Base-by-base conservation (phyloP, 331 rosid species). In the Rhamnella rubrinervis region DNA sequence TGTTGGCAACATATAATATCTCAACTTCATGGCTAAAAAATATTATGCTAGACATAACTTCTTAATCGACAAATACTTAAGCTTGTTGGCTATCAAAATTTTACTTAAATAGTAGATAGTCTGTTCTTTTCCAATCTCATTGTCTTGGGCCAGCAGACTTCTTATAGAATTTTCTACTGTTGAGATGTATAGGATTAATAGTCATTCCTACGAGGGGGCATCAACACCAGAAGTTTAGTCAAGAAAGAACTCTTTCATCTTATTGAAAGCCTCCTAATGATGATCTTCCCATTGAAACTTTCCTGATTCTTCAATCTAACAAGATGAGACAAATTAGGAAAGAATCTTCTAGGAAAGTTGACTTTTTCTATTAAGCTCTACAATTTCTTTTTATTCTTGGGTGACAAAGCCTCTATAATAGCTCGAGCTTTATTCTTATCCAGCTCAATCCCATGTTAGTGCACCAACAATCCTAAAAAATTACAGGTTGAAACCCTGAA, bases 51-150 rank as follows among this genome's bases (percentile, higher is more conserved):
- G 0, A 16, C 73, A 68, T 0, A 55, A 2, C 2, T 56, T 40
- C 1, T 57, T 15, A 5, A 68, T 16, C 0, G 38, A 2, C 0
- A 64, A 19, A 0, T 39, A 56, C 2, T 46, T 31, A 6, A 6
- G 6, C 5, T 52, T 2, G 1, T 2, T 28, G 0, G 7, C 13
- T 0, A n/a, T n/a, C n/a, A 67, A 11, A 4, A 23, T 13, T 11
- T 50, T n/a, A 31, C 71, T 52, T 1, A 53, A 8, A 16, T 53
- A 52, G 8, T 51, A 10, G 1, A 53, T 10, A 4, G 21, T n/a
- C 0, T 20, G 1, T 14, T 53, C 71, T 2, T 18, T 3, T 9
- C 50, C 20, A 0, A 0, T 1, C 8, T 67, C 20, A 37, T 67
- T 67, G 4, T 51, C 20, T 53, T 67, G 20, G 18, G 61, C 71